Conservation (phyloP, 2,329 filamentous ascomycete genomes). For the Hypoxylon sp. region DNA sequence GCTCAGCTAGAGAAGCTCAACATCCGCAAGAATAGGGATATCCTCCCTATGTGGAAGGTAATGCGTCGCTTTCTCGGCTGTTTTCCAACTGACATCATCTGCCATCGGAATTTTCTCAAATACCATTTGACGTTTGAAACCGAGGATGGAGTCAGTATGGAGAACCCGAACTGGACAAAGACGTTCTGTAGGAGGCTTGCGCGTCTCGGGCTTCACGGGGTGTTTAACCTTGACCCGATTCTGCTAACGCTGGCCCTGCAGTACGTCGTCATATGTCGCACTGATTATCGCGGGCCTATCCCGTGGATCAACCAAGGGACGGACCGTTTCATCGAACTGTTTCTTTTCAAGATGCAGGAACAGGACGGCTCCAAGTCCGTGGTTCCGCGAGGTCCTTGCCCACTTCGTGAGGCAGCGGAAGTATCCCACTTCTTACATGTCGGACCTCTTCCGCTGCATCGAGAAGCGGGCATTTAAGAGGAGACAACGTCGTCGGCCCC, state of each 20-base stretch:
- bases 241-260: neutral
- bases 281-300: conserved; percentile 7
- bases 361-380: conserved; percentile 9
- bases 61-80: neutral
- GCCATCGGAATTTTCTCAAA: neutral
- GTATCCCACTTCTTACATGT: neutral
- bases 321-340: neutral
- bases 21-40: neutral
- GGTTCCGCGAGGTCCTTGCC: neutral
- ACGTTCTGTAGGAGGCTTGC: conserved; percentile 7
- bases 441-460: neutral
- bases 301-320: neutral
- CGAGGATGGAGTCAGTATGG: neutral
- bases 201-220: neutral
- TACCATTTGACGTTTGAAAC: neutral
- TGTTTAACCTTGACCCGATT: neutral
- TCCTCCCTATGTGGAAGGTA: conserved; percentile 7
- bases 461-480: neutral
- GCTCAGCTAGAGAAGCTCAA: neutral
- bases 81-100: conserved; percentile 7
- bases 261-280: conserved; percentile 8
- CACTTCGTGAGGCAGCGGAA: no score
- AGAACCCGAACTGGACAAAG: conserved; percentile 10
- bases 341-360: neutral
- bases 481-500: neutral